Conservation (phyloP, 768 basidiomycete genomes). For the Ephemerocybe angulata region DNA sequence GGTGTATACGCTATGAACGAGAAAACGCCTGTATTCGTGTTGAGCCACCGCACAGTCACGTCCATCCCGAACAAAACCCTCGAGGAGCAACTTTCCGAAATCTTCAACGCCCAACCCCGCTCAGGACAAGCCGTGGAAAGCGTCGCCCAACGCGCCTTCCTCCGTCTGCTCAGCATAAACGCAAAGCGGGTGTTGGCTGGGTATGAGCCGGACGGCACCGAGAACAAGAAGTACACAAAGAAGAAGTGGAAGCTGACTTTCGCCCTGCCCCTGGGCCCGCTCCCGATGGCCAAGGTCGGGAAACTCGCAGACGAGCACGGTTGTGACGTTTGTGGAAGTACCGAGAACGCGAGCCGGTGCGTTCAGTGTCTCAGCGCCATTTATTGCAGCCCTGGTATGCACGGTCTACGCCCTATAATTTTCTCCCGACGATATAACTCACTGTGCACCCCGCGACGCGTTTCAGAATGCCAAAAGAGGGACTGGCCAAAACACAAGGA, state of each 20-base stretch:
- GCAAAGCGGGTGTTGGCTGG: constrained; percentile 24
- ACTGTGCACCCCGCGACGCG: neutral
- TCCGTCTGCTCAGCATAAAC: constrained; percentile 31
- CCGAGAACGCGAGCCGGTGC: constrained; percentile 27
- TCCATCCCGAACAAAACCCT: constrained; percentile 15
- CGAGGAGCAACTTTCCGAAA: constrained; percentile 10
- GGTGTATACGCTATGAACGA: constrained; percentile 19
- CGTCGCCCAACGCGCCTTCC: constrained; percentile 31
- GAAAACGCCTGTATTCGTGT: constrained; percentile 21
- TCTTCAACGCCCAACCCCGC: constrained; percentile 6
- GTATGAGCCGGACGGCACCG: constrained; percentile 17
- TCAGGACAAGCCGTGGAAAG: constrained; percentile 9
- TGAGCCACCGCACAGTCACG: constrained; percentile 25
- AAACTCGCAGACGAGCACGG: constrained; percentile 31
- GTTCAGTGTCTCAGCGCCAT: constrained; percentile 29
- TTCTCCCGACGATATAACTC: neutral
- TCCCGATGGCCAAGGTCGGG: constrained; percentile 34
- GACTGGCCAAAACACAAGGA: constrained; percentile 40
- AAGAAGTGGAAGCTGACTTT: constrained; percentile 30
- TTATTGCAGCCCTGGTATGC: constrained; percentile 36
- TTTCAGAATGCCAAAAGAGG: constrained; percentile 35
- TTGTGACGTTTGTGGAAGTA: constrained; percentile 38
- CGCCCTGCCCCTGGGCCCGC: constrained; percentile 33
- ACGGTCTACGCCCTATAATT: neutral
- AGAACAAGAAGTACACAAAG: constrained; percentile 6